phyloP scores from a whole-genome alignment of 176 grass and related monocot genomes.

The Ananas comosus region DNA sequence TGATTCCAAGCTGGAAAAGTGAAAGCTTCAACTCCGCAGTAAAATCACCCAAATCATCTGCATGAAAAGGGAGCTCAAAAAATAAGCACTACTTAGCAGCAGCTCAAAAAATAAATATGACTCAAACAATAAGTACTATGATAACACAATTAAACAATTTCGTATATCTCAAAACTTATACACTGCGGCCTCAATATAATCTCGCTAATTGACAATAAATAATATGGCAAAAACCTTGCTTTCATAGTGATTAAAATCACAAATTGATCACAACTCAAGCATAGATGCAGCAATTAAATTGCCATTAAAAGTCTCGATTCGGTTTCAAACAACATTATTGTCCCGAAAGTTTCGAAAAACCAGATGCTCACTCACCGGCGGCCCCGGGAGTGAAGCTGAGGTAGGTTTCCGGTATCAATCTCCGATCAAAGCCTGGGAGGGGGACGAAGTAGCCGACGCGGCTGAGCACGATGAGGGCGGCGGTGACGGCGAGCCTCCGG shows the following conservation, averaged over 20 bases:
- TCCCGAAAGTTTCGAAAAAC: not conserved
- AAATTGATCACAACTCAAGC: too few relatives aligned
- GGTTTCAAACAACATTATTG: not conserved
- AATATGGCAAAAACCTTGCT: too few relatives aligned
- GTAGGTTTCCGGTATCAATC: constrained; percentile 75
- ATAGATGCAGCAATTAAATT: not conserved
- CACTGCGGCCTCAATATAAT: too few relatives aligned
- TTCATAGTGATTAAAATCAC: too few relatives aligned
- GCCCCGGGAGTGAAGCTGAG: constrained; percentile 82
- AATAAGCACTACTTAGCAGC: not conserved
- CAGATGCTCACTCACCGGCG: constrained; percentile 30
- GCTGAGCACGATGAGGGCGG: constrained; percentile 69
- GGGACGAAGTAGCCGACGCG: constrained; percentile 84
- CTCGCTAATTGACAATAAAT: too few relatives aligned
- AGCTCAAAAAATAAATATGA: not conserved
- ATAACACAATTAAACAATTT: too few relatives aligned
- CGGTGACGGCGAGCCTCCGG: constrained; percentile 59
- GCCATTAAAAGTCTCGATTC: not conserved
- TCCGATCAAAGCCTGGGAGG: constrained; percentile 82
- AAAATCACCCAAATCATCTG: constrained; percentile 86
- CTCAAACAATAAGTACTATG: too few relatives aligned
- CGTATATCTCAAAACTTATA: too few relatives aligned
- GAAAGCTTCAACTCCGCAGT: constrained; percentile 82
- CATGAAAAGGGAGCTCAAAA: not conserved
- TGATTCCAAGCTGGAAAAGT: constrained; percentile 91